phyloP scores from a whole-genome alignment of 805 yeast species.

The Lachancea nothofagi region DNA sequence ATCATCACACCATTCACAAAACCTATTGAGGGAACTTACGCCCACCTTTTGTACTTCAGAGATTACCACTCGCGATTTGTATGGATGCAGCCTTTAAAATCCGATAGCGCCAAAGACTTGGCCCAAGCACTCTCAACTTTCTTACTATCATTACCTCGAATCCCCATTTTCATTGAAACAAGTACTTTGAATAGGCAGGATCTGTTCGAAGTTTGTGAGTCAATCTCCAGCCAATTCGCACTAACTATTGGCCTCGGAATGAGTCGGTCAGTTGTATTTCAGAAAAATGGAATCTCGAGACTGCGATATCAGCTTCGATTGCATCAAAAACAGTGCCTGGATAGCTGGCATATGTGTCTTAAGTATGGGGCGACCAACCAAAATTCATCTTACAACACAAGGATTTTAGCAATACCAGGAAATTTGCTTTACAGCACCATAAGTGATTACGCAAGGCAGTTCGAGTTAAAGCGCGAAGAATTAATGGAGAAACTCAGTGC shows the following conservation, averaged over 20 bases:
- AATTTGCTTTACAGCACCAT: conserved; percentile 18
- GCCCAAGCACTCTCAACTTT: conserved; percentile 15
- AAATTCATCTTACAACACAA: conserved; percentile 18
- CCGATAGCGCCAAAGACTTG: conserved; percentile 20
- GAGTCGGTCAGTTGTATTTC: conserved; percentile 16
- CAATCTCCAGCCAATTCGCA: conserved; percentile 19
- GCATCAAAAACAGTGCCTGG: conserved; percentile 20
- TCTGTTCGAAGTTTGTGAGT: conserved; percentile 27
- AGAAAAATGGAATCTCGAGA: conserved; percentile 17
- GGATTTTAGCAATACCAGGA: conserved; percentile 23
- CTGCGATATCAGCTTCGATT: conserved; percentile 15
- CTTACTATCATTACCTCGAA: conserved; percentile 19
- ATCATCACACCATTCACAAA: conserved; percentile 23
- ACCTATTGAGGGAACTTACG: conserved; percentile 24
- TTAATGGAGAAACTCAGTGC: conserved; percentile 18
- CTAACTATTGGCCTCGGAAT: conserved; percentile 29
- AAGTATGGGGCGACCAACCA: conserved; percentile 17
- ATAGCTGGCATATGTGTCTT: conserved; percentile 27
- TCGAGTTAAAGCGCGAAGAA: conserved; percentile 17
- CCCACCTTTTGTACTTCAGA: conserved; percentile 25
- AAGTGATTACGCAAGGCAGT: conserved; percentile 15
- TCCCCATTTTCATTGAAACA: conserved; percentile 30
- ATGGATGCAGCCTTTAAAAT: conserved; percentile 30
- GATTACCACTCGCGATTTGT: conserved; percentile 29
- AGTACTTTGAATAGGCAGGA: conserved; percentile 26